These are phyloP conservation scores for Xerocomus spinulosus DNA, from an alignment of 768 basidiomycete genomes.

Conservation along the genomic window DNA sequence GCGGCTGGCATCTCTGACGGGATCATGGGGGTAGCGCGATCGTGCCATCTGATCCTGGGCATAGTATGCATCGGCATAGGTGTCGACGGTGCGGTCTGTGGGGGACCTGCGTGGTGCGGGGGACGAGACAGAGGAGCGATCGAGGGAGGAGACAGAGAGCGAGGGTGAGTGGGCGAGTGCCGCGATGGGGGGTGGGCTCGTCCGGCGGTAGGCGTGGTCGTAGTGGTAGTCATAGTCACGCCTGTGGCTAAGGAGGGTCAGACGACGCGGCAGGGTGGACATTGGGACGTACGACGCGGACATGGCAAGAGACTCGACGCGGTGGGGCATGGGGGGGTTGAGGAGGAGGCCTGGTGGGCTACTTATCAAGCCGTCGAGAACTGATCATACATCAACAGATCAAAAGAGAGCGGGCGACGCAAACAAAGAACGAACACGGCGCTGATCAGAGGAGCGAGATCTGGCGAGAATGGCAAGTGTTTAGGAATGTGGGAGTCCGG, in stretches of 20 bases:
- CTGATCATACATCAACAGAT: too few species aligned
- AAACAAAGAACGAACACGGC: too few species aligned
- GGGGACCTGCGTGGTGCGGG: constrained; percentile 47
- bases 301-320: constrained; percentile 39
- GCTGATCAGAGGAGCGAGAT: too few species aligned
- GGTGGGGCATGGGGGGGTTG: constrained; percentile 44
- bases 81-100: constrained; percentile 29
- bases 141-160: constrained; percentile 53
- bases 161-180: constrained; percentile 57
- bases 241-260: constrained; percentile 30
- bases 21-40: constrained; percentile 33
- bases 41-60: constrained; percentile 33
- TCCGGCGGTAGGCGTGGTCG: constrained; percentile 37
- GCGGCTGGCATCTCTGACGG: constrained; percentile 29
- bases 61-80: constrained; percentile 37
- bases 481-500: too few species aligned
- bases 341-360: constrained; percentile 17
- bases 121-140: constrained; percentile 57
- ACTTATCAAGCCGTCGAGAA: constrained; percentile 42
- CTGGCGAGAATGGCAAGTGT: too few species aligned
- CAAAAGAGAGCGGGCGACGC: too few species aligned
- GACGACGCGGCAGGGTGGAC: constrained; percentile 25
- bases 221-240: constrained; percentile 40
- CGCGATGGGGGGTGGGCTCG: constrained; percentile 47
- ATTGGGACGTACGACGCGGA: constrained; percentile 31